Base-by-base conservation (phyloP, 2,329 filamentous ascomycete species). In the Epichloe sylvatica region DNA sequence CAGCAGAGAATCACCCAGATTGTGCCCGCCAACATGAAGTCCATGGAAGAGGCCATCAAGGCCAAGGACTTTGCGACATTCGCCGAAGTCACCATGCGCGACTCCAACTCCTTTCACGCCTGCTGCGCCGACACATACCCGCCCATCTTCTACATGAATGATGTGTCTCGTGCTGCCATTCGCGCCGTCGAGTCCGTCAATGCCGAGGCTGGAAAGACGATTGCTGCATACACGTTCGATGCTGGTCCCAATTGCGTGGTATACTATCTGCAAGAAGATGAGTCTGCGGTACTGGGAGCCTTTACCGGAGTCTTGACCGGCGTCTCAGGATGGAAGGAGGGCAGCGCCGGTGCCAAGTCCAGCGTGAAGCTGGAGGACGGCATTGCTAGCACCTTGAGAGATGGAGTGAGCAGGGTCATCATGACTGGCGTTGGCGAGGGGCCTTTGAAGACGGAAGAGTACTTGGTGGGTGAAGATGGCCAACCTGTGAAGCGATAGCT, bases 131-230 rank as follows among this genome's bases (percentile, higher is more conserved):
- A 98, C 65, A 97, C 92, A 2, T 89, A 88, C 70, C 92, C 94
- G 42, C 92, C 94, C 17, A 98, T 98, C 64, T 96, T 95, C 70
- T 98, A 98, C 74, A 83, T 98, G 76, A 98, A 96, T 69, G 92
- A 98, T 64, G 83, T 91, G 15, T 91, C 84, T 19, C 76, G 85
- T 37, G 88, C 91, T 1, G 89, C 91, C 5, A 87, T 98, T 52
- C 78, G 87, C 47, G 81, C 88, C 15, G 90, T 96, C 33, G 89
- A 98, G 71, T 77, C 82, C 57, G 86, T 97, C 70, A 98, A 98
- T 63, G 75, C 75, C 49, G 76, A 77, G 23, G 87, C 85, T 4
- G 89, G 87, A 49, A 83, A 81, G 69, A 82, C 78, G 0, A 77
- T 97, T 17, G 89, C 87, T 3, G 92, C 92, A 3, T 98, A 98